Percentiles rank a stretch among this genome's conserved stretches.
phyloP scores from a whole-genome alignment of 495 filamentous ascomycete species.

The Viridothelium virens region DNA sequence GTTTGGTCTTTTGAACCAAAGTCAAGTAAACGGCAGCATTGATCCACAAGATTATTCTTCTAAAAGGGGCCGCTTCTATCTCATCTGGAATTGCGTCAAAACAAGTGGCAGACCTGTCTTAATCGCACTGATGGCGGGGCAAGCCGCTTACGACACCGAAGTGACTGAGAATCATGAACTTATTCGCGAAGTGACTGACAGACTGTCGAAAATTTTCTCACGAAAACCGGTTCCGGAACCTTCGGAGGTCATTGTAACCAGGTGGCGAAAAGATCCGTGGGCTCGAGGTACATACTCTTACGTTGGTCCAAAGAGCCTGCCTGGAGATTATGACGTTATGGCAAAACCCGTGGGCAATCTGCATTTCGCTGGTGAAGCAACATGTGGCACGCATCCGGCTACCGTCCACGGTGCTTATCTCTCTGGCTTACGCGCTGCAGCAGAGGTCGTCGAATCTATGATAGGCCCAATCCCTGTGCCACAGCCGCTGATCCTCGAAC shows the following conservation, averaged over 20 bases:
- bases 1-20: constrained; percentile 80
- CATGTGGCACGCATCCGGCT: constrained; percentile 88
- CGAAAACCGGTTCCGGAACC: constrained; percentile 60
- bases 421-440: constrained; percentile 79
- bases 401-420: constrained; percentile 97
- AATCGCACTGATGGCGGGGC: constrained; percentile 90
- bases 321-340: constrained; percentile 90
- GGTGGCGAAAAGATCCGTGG: constrained; percentile 85
- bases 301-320: constrained; percentile 67
- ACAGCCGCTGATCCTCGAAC: constrained; percentile 62
- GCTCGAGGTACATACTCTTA: constrained; percentile 91
- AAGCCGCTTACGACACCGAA: constrained; percentile 86
- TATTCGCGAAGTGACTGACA: constrained; percentile 66
- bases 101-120: constrained; percentile 81
- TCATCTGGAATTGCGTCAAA: constrained; percentile 93
- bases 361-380: constrained; percentile 95
- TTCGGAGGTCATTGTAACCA: constrained; percentile 81
- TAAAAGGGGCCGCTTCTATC: constrained; percentile 77
- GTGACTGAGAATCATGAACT: constrained; percentile 61
- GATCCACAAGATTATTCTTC: constrained; percentile 54
- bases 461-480: constrained; percentile 74
- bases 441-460: constrained; percentile 70
- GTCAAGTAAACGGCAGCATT: constrained; percentile 46
- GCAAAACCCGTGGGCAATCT: constrained; percentile 76
- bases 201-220: constrained; percentile 61